Conservation (phyloP, 148 eudicot genomes). For the Silene conica region DNA sequence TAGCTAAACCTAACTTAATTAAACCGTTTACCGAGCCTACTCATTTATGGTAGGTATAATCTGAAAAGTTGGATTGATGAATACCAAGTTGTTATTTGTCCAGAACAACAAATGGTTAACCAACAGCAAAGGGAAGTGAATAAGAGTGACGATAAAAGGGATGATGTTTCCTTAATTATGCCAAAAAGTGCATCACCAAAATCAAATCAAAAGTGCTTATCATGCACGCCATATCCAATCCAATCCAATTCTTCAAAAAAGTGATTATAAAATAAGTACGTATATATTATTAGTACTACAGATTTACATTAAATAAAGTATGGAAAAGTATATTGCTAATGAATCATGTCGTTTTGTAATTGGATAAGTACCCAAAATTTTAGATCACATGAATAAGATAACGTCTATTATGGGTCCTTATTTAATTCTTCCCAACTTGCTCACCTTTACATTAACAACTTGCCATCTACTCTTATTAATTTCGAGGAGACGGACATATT, state of each 20-base stretch:
- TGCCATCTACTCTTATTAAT: too few relatives aligned
- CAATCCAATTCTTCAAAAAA: not conserved
- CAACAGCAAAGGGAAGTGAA: too few relatives aligned
- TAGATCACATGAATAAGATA: slow-evolving; percentile 31
- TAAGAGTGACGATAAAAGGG: not conserved
- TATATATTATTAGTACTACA: too few relatives aligned
- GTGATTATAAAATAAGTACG: not conserved
- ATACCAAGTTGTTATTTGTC: too few relatives aligned
- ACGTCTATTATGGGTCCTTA: slow-evolving; percentile 16
- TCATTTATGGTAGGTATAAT: too few relatives aligned
- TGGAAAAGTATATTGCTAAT: not conserved
- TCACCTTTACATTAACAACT: too few relatives aligned
- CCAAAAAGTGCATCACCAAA: slow-evolving; percentile 3
- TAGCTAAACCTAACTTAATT: too few relatives aligned
- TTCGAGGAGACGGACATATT: too few relatives aligned
- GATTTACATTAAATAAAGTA: not conserved
- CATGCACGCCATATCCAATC: slow-evolving; percentile 4
- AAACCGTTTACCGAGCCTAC: too few relatives aligned
- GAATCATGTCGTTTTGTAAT: slow-evolving; percentile 2
- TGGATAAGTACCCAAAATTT: slow-evolving; percentile 22
- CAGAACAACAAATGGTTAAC: too few relatives aligned
- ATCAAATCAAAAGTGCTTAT: slow-evolving; percentile 9
- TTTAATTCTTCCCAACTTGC: not conserved
- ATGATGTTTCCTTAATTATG: slow-evolving; percentile 6
- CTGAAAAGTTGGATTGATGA: too few relatives aligned